Evolutionary conservation across 148 eudicot species (phyloP).

Genomic region (Limonium bicolor): DNA sequence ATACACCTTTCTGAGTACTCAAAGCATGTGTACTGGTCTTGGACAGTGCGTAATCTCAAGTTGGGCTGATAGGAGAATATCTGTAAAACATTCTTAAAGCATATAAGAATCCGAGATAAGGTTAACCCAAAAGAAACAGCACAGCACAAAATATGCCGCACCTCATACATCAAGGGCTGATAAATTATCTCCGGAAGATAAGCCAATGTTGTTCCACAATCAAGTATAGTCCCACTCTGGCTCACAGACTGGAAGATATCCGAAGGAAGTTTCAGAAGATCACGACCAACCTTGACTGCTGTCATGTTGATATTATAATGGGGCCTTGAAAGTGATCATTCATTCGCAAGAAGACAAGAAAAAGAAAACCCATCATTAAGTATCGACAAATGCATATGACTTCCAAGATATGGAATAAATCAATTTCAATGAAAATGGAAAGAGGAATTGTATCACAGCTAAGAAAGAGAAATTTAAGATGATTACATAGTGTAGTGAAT

Average conservation of each 20-base stretch:
- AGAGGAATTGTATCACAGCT: too few relatives aligned
- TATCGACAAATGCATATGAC: background rate
- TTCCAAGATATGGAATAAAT: background rate
- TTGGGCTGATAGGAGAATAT: conserved; percentile 66
- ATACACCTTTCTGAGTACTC: conserved; percentile 57
- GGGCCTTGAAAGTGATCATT: conserved; percentile 59
- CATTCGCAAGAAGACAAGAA: background rate
- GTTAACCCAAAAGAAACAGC: conserved; percentile 1
- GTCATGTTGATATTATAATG: conserved; percentile 95
- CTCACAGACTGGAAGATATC: conserved; percentile 40
- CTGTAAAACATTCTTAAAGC: conserved; percentile 21
- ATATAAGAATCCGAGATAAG: conserved; percentile 3
- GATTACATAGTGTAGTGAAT: too few relatives aligned
- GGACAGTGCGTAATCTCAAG: conserved; percentile 51
- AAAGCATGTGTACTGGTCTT: conserved; percentile 79
- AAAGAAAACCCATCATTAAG: background rate
- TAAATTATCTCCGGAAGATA: conserved; percentile 71
- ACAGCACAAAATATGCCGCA: conserved; percentile 12
- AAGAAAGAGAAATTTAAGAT: too few relatives aligned
- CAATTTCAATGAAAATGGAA: too few relatives aligned
- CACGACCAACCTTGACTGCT: conserved; percentile 65
- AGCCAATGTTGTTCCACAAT: conserved; percentile 87
- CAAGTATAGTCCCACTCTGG: conserved; percentile 66
- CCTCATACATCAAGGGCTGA: conserved; percentile 57
- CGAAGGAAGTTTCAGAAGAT: conserved; percentile 34